Evolutionary conservation across 805 yeast species (phyloP), one percentile per base, ranked within the genome.

Genomic region (Yamadazyma sp.): DNA sequence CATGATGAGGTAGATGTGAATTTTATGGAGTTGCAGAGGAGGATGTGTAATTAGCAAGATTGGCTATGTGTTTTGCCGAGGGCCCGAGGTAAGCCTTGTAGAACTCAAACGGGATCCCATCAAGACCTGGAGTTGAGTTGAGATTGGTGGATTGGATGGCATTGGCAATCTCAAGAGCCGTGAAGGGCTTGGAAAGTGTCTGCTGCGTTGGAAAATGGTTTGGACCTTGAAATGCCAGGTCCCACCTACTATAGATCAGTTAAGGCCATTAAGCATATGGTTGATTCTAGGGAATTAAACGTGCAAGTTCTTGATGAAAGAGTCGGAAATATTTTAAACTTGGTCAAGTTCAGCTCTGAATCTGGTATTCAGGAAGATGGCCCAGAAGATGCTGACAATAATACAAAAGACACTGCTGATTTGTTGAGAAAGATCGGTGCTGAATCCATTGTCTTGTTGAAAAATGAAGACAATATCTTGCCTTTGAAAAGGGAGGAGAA

Each of bases 141-240:
- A n/a, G n/a, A n/a, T n/a, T n/a, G n/a, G n/a, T n/a, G n/a, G n/a
- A n/a, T n/a, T n/a, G n/a, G n/a, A n/a, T n/a, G n/a, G n/a, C n/a
- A n/a, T n/a, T n/a, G n/a, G n/a, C n/a, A n/a, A n/a, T n/a, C n/a
- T n/a, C n/a, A n/a, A n/a, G n/a, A n/a, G n/a, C n/a, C n/a, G n/a
- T n/a, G n/a, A n/a, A n/a, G n/a, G n/a, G n/a, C n/a, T n/a, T n/a
- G n/a, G n/a, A n/a, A n/a, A n/a, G n/a, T n/a, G n/a, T n/a, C n/a
- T n/a, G 45, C 45, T 3, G 50, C 62, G 5, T 46, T 60, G 38
- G 52, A 48, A 34, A 49, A 48, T 38, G 66, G 66, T 3, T 49
- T 60, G 39, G 64, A 59, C 40, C 47, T 60, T 43, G 66, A 60
- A 43, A 60, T 60, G 66, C 66, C 66, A 0, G 66, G 66, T 8